Conservation (phyloP, 306 rosid genomes). For the Quercus mongolica region DNA sequence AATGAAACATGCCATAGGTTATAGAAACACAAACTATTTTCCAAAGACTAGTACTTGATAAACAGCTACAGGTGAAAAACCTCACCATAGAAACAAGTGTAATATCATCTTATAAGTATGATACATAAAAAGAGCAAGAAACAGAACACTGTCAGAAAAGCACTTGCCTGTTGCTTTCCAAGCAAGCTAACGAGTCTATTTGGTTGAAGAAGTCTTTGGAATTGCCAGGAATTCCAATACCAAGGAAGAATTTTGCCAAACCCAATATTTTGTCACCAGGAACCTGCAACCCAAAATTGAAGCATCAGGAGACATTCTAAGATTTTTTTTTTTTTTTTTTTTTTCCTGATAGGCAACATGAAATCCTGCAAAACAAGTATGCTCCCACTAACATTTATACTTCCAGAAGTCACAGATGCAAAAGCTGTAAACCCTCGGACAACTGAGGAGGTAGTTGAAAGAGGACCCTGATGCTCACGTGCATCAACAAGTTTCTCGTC, state of each 20-base stretch:
- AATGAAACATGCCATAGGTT: too few species aligned
- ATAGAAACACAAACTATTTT: background rate
- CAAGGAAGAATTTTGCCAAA: slow-evolving; percentile 86
- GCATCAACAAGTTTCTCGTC: slow-evolving; percentile 80
- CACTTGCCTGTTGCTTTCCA: slow-evolving; percentile 79
- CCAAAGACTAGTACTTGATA: background rate
- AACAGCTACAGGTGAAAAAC: background rate
- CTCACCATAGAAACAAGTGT: background rate
- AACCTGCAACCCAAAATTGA: slow-evolving; percentile 57
- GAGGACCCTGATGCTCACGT: slow-evolving; percentile 65
- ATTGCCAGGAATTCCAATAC: slow-evolving; percentile 93
- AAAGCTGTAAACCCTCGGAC: slow-evolving; percentile 79
- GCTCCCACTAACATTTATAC: slow-evolving; percentile 58
- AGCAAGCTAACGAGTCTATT: slow-evolving; percentile 73
- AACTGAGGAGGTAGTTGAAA: slow-evolving; percentile 86
- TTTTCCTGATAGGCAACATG: background rate
- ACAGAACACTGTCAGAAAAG: slow-evolving; percentile 1
- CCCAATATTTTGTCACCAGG: slow-evolving; percentile 80
- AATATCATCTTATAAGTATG: slow-evolving; percentile 2
- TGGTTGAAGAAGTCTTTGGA: slow-evolving; percentile 84
- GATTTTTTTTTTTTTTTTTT: too few species aligned
- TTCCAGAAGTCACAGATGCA: slow-evolving; percentile 66
- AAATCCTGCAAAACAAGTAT: slow-evolving; percentile 1
- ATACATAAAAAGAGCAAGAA: background rate
- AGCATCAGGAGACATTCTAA: slow-evolving; percentile 23